Conservation (phyloP, 176 grass and related monocot species). For the Poa annua region DNA sequence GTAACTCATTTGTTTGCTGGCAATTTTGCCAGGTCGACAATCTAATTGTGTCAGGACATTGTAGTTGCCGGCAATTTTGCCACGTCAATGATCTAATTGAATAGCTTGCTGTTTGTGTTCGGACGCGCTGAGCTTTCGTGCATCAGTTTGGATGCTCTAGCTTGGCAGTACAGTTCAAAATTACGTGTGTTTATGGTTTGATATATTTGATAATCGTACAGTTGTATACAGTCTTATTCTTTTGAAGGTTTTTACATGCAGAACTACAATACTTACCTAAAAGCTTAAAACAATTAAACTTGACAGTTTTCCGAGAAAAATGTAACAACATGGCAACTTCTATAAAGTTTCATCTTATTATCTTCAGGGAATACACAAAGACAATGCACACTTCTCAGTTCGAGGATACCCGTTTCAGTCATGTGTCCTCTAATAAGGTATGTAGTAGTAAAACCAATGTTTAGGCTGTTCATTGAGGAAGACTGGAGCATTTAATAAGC, state of each 20-base stretch:
- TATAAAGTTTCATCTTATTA: conserved; percentile 19
- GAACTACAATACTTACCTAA: conserved; percentile 3
- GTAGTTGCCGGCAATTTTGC: neutral
- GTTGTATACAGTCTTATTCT: too few species aligned
- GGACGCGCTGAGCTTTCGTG: neutral
- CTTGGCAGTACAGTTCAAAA: neutral
- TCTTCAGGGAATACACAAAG: conserved; percentile 63
- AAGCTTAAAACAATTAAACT: neutral
- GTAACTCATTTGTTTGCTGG: too few species aligned
- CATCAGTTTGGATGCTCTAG: neutral
- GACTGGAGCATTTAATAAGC: neutral
- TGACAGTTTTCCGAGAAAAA: neutral
- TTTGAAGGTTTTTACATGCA: neutral
- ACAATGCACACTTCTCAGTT: conserved; percentile 39
- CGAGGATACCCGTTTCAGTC: conserved; percentile 55
- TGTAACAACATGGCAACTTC: neutral
- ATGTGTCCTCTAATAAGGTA: conserved; percentile 88
- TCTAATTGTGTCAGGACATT: neutral
- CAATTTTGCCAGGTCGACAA: too few species aligned
- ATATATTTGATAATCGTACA: too few species aligned
- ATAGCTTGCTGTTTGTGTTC: neutral
- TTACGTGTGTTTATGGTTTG: too few species aligned
- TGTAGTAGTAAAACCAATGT: conserved; percentile 2
- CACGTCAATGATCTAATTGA: neutral
- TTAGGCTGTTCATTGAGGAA: neutral